A percentile compares a stretch with the other conserved stretches of the same genome.
Conservation (phyloP, 768 basidiomycete species). For the Inosperma sp. region DNA sequence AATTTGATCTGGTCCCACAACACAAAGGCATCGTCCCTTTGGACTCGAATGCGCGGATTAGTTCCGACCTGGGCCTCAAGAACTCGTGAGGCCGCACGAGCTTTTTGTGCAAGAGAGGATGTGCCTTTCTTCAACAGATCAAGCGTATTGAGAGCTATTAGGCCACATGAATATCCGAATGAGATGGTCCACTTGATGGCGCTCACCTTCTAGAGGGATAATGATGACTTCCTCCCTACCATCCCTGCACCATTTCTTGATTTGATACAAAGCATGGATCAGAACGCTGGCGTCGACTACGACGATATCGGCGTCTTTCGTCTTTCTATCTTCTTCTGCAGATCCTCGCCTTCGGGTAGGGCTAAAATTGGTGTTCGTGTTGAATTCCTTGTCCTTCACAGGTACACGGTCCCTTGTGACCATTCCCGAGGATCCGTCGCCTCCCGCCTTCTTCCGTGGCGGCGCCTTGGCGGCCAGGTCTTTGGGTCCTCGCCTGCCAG, state of each 20-base stretch:
- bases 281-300: slow-evolving; percentile 81
- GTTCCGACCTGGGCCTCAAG: slow-evolving; percentile 84
- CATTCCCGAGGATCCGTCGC: slow-evolving; percentile 16
- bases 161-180: background rate
- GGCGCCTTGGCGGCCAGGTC: slow-evolving; percentile 30
- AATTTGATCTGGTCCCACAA: slow-evolving; percentile 73
- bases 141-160: slow-evolving; percentile 78
- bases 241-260: slow-evolving; percentile 79
- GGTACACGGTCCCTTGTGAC: slow-evolving; percentile 13
- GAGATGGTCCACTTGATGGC: slow-evolving; percentile 1
- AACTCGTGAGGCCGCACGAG: slow-evolving; percentile 82
- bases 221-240: slow-evolving; percentile 76
- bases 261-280: slow-evolving; percentile 68
- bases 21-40: slow-evolving; percentile 77
- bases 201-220: slow-evolving; percentile 82
- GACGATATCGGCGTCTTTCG: slow-evolving; percentile 72
- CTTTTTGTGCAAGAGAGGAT: slow-evolving; percentile 69
- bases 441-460: slow-evolving; percentile 28
- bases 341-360: slow-evolving; percentile 26
- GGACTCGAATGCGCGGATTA: slow-evolving; percentile 76
- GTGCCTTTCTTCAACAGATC: slow-evolving; percentile 92
- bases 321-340: slow-evolving; percentile 32
- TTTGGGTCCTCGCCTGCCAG: slow-evolving; percentile 30
- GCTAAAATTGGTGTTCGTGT: slow-evolving; percentile 17
- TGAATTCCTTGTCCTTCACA: slow-evolving; percentile 19